Base-by-base conservation (phyloP, 305 asterid species). In the Fraxinus velutina region DNA sequence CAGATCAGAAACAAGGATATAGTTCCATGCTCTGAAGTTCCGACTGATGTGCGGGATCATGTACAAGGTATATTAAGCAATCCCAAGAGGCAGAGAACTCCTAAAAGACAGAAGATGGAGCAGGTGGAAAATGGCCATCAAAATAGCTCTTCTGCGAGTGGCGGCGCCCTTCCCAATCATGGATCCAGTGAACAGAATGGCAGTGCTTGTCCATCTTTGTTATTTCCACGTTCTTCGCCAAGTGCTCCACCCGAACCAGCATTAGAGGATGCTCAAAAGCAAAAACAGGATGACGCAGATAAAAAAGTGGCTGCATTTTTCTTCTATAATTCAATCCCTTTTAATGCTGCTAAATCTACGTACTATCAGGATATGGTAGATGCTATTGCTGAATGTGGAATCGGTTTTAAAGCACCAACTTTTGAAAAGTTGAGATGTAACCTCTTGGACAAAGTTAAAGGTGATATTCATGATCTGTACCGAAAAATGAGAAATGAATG, bases 1-100 rank as follows among this genome's bases (percentile, higher is more conserved):
- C 89, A 89, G 79, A 86, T 87, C 42, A 87, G 84, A 76, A 89
- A 89, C 86, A 87, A 85, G 83, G 92, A 89, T 70, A 83, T 89
- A 47, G 88, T 89, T 79, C 88, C 89, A 10, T 89, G 92, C 79
- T 55, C 85, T 30, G 84, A 89, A 75, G 90, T 89, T 17, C 89
- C 90, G 0, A 75, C 75, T 1, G 71, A 81, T 44, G 90, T 87
- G 12, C 74, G 87, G 34, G 92, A 89, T 79, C 81, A 80, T 76
- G 86, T 89, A 66, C 86, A 70, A 62, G 74, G 79, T 78, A 77
- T 87, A 55, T 87, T 87, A 55, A 84, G 77, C 82, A 78, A 83
- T 77, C 86, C 86, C 37, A 89, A 86, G 84, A 87, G 84, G 80
- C 89, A 87, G 81, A 89, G 84, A 81, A 33, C 83, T 75, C 80